Evolutionary conservation across 148 eudicot genomes (phyloP).

Genomic region (Cornus florida): DNA sequence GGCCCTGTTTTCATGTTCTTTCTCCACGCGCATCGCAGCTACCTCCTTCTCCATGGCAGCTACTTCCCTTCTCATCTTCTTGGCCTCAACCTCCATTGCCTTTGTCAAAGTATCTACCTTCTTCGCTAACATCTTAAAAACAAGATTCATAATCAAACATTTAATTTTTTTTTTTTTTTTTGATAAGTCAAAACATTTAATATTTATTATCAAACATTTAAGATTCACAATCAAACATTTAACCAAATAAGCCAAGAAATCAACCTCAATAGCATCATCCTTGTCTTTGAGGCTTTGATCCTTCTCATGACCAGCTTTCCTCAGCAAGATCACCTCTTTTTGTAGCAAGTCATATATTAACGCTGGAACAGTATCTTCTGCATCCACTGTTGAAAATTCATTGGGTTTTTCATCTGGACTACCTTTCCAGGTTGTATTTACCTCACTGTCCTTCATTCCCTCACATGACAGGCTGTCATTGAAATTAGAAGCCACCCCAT

Average conservation of each 20-base stretch:
- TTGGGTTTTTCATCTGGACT: constrained; percentile 64
- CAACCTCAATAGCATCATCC: constrained; percentile 96
- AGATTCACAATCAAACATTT: not conserved
- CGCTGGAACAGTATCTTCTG: constrained; percentile 82
- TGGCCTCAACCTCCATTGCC: constrained; percentile 99
- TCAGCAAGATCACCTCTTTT: constrained; percentile 84
- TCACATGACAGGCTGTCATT: constrained; percentile 52
- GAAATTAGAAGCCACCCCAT: constrained; percentile 60
- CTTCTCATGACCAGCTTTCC: constrained; percentile 90
- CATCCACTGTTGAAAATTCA: constrained; percentile 49
- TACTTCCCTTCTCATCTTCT: constrained; percentile 98
- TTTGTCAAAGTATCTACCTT: constrained; percentile 96
- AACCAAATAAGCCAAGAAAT: constrained; percentile 9
- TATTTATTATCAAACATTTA: constrained; percentile 7
- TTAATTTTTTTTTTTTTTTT: not conserved
- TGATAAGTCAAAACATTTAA: not conserved
- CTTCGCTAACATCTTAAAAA: constrained; percentile 82
- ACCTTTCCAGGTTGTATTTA: constrained; percentile 48
- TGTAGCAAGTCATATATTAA: constrained; percentile 85
- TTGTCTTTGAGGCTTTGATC: constrained; percentile 98
- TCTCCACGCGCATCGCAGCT: constrained; percentile 90
- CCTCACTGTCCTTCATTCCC: constrained; percentile 55
- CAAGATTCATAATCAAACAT: constrained; percentile 10
- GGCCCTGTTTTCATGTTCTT: constrained; percentile 87
- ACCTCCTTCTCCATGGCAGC: constrained; percentile 99